Evolutionary conservation across 805 yeast genomes (phyloP), one percentile per base, ranked within the genome.

Genomic region (Myxozyma melibiosi): DNA sequence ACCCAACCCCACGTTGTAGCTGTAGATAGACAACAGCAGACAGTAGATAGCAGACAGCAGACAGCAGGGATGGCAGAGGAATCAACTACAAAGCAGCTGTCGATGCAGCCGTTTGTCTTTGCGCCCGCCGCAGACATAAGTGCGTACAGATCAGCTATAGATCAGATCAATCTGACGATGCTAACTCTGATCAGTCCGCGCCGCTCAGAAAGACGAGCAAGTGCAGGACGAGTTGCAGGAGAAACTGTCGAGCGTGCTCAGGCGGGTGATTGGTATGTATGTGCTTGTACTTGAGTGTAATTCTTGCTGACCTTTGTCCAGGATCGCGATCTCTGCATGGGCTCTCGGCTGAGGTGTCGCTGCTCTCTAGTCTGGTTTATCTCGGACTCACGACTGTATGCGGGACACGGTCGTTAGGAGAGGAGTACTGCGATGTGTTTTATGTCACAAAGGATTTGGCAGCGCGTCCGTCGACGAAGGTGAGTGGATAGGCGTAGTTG

Each of bases 61-160:
- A n/a, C n/a, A n/a, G n/a, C n/a, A n/a, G n/a, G n/a, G n/a, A n/a
- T n/a, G n/a, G n/a, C n/a, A n/a, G n/a, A n/a, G n/a, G n/a, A n/a
- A n/a, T n/a, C n/a, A n/a, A n/a, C n/a, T n/a, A n/a, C n/a, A n/a
- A n/a, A n/a, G n/a, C n/a, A n/a, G n/a, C n/a, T n/a, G n/a, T n/a
- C n/a, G n/a, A n/a, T n/a, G n/a, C n/a, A n/a, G 11, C 50, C 50
- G 31, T 45, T 45, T 34, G 40, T 22, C 6, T 85, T 82, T 69
- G 96, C 97, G 1, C 86, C 86, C 66, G 91, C 96, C 0, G 91
- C 97, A 0, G 85, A 91, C 9, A 88, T 91, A 66, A 86, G 86
- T 82, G 74, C 64, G 85, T 78, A 13, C 4, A 11, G 18, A 13
- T 7, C 13, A 39, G 16, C 37, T 13, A 16, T 20, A 33, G 52